Evolutionary conservation across 805 yeast species (phyloP).

Genomic region (Candida ovalis): DNA sequence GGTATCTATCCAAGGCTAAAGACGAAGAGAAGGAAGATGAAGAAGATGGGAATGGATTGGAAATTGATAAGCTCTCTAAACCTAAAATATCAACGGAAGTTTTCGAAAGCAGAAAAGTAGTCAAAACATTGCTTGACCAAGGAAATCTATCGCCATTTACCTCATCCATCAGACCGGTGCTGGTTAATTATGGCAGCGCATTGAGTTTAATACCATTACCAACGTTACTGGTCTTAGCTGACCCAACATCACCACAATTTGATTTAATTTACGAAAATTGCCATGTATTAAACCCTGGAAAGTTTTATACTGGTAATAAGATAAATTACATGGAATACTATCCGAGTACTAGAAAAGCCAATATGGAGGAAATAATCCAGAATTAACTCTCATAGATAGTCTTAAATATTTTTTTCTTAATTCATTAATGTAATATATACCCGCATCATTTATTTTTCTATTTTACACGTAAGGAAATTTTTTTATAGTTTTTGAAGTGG

Average conservation of each 20-base stretch:
- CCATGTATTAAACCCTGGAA: constrained; percentile 69
- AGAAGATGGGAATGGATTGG: constrained; percentile 24
- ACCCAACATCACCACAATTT: constrained; percentile 65
- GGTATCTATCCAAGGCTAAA: constrained; percentile 38
- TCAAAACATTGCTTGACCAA: constrained; percentile 81
- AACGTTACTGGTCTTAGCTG: constrained; percentile 56
- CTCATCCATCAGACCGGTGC: constrained; percentile 53
- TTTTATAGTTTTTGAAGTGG: constrained; percentile 34
- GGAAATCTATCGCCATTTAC: constrained; percentile 83
- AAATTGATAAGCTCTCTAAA: constrained; percentile 27
- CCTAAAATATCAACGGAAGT: constrained; percentile 41
- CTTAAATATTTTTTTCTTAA: neutral
- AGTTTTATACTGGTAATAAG: constrained; percentile 42
- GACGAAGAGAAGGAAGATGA: constrained; percentile 13
- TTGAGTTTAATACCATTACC: constrained; percentile 80
- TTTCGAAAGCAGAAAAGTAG: constrained; percentile 63
- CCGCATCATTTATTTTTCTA: neutral
- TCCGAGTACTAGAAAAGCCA: constrained; percentile 54
- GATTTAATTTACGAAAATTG: constrained; percentile 82
- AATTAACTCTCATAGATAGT: too few relatives aligned
- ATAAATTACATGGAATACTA: constrained; percentile 71
- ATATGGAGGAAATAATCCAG: constrained; percentile 41
- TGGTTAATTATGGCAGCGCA: constrained; percentile 66
- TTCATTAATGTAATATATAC: neutral
- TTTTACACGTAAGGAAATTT: constrained; percentile 23